phyloP scores from a whole-genome alignment of 1,139 yeast species.

The Candida pseudoviswanathii region DNA sequence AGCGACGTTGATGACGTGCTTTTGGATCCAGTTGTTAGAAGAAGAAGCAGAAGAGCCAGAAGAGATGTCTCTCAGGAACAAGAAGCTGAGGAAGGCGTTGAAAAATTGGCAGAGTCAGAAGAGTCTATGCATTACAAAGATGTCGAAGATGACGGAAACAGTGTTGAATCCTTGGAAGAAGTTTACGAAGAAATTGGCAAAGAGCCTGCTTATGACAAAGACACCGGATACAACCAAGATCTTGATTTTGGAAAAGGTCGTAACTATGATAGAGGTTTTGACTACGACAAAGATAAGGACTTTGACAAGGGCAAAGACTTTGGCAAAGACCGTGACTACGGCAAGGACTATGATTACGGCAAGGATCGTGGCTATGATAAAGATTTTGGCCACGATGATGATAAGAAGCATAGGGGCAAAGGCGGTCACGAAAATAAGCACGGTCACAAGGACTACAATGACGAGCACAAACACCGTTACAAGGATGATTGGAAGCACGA shows the following conservation, averaged over 20 bases:
- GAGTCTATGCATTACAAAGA: conserved; percentile 3
- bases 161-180: conserved; percentile 13
- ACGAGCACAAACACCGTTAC: conserved; percentile 2
- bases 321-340: no score
- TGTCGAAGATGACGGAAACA: conserved; percentile 3
- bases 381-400: conserved; percentile 2
- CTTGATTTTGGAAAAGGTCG: no score
- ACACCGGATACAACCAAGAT: conserved; percentile 8
- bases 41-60: neutral
- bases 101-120: neutral
- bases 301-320: no score
- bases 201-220: conserved; percentile 10
- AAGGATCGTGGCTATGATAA: neutral
- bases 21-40: neutral
- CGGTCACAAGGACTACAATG: conserved; percentile 6
- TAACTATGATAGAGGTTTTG: no score
- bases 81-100: neutral
- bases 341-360: neutral
- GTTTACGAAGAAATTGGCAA: conserved; percentile 15
- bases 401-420: conserved; percentile 1
- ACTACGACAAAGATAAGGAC: no score
- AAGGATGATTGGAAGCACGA: conserved; percentile 5
- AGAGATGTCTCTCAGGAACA: neutral
- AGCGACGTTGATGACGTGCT: neutral
- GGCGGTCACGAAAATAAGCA: conserved; percentile 4